Evolutionary conservation across 192 early-diverging fungal genomes (phyloP).

Genomic region (Spizellomyces sp.): DNA sequence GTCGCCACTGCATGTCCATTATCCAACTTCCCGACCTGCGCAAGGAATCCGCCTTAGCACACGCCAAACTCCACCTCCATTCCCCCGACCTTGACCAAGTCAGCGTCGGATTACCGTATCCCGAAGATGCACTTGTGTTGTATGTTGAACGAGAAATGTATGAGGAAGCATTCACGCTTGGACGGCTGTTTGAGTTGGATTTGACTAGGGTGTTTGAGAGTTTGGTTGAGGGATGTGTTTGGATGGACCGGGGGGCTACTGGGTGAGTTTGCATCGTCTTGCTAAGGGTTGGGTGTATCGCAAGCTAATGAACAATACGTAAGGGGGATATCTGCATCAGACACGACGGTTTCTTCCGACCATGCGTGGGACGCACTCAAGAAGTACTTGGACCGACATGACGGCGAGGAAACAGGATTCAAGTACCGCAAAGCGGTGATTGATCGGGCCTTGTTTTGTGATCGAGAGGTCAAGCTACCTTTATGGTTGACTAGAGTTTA

Average conservation of each 20-base stretch:
- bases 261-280: background rate
- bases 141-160: constrained; percentile 22
- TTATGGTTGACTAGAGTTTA: constrained; percentile 30
- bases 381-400: constrained; percentile 25
- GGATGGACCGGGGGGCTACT: too few species aligned
- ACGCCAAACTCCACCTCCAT: constrained; percentile 37
- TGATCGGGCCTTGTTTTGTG: constrained; percentile 20
- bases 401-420: background rate
- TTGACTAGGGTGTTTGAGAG: constrained; percentile 26
- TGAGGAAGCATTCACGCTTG: constrained; percentile 38
- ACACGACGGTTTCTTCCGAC: constrained; percentile 21
- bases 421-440: constrained; percentile 27
- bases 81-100: background rate
- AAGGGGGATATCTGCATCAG: constrained; percentile 27
- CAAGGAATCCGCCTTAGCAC: constrained; percentile 33
- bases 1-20: background rate
- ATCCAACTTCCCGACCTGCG: constrained; percentile 25
- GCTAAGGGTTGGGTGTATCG: background rate
- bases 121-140: constrained; percentile 26
- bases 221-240: too few species aligned
- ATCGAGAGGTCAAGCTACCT: constrained; percentile 31
- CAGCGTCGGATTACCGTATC: constrained; percentile 13
- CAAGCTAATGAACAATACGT: constrained; percentile 15
- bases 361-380: constrained; percentile 39
- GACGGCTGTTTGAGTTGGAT: constrained; percentile 23